phyloP scores from a whole-genome alignment of 1,284 basidiomycete genomes.

The Boletus sp. region DNA sequence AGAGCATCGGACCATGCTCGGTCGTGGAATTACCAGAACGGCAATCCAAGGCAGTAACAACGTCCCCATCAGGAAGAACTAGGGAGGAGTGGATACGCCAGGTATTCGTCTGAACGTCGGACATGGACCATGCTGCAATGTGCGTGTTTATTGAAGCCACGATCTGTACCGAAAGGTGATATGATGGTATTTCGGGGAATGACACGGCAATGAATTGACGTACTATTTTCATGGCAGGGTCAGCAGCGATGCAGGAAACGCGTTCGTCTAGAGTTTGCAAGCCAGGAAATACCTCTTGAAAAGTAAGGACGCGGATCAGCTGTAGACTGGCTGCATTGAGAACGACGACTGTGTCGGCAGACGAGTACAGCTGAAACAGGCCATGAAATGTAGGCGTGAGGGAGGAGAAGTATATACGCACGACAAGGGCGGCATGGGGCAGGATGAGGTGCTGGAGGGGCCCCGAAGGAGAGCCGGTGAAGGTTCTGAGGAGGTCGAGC shows the following conservation, averaged over 20 bases:
- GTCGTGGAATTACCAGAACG: constrained; percentile 53
- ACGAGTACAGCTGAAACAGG: constrained; percentile 60
- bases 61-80: constrained; percentile 50
- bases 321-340: constrained; percentile 62
- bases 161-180: constrained; percentile 46
- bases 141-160: constrained; percentile 64
- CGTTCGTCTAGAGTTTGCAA: constrained; percentile 42
- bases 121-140: constrained; percentile 72
- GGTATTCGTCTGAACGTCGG: constrained; percentile 54
- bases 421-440: constrained; percentile 55
- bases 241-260: constrained; percentile 65
- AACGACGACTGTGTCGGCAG: constrained; percentile 64
- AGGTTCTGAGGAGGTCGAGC: constrained; percentile 60
- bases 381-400: not conserved
- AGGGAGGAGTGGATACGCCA: constrained; percentile 83
- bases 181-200: constrained; percentile 10
- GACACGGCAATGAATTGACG: constrained; percentile 30
- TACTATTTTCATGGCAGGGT: constrained; percentile 75
- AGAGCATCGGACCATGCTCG: not conserved
- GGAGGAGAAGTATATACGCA: constrained; percentile 35
- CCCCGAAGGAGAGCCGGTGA: constrained; percentile 56
- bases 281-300: constrained; percentile 74
- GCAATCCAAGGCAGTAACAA: constrained; percentile 63
- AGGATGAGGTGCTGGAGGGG: constrained; percentile 57
- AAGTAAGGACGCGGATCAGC: constrained; percentile 65